phyloP scores from a whole-genome alignment of 371 early-diverging fungal genomes.

The Dinochytrium kinnereticum region DNA sequence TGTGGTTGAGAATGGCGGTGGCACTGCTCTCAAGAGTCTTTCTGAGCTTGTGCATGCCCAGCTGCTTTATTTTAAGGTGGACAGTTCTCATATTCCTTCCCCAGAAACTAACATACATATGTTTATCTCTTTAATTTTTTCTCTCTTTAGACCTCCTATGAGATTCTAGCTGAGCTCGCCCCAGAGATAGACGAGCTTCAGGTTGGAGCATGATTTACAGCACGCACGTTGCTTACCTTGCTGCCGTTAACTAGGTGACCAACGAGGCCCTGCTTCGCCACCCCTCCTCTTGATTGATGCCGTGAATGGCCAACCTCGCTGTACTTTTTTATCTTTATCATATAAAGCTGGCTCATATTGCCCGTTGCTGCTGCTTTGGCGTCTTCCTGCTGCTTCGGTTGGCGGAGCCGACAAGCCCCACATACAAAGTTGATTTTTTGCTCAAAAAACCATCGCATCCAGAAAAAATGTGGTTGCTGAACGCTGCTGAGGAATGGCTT shows the following conservation, averaged over 20 bases:
- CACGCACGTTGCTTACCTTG: not conserved
- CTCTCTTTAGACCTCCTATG: slow-evolving; percentile 44
- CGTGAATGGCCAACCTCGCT: no score
- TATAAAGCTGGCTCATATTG: no score
- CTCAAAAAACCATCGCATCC: no score
- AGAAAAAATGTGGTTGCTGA: not conserved
- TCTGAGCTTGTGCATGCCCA: slow-evolving; percentile 85
- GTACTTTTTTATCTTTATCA: no score
- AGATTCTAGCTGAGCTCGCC: slow-evolving; percentile 73
- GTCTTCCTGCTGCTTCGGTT: no score
- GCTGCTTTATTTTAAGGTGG: slow-evolving; percentile 72
- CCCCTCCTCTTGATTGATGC: slow-evolving; percentile 27
- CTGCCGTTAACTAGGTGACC: slow-evolving; percentile 42
- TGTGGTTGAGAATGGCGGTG: slow-evolving; percentile 45
- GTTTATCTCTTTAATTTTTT: slow-evolving; percentile 54
- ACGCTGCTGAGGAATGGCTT: not conserved
- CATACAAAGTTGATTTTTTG: no score
- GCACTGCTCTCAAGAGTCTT: slow-evolving; percentile 71
- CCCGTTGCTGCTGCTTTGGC: no score
- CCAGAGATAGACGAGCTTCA: slow-evolving; percentile 93
- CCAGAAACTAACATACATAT: not conserved
- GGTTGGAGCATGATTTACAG: slow-evolving; percentile 51
- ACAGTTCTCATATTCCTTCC: not conserved
- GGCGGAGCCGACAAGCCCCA: no score
- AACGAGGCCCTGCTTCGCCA: slow-evolving; percentile 74